Percentiles rank a stretch among this genome's conserved stretches.
These are phyloP conservation scores for Blumeria hordei DNA, from an alignment of 2,329 filamentous ascomycete species.

Conservation along the genomic window DNA sequence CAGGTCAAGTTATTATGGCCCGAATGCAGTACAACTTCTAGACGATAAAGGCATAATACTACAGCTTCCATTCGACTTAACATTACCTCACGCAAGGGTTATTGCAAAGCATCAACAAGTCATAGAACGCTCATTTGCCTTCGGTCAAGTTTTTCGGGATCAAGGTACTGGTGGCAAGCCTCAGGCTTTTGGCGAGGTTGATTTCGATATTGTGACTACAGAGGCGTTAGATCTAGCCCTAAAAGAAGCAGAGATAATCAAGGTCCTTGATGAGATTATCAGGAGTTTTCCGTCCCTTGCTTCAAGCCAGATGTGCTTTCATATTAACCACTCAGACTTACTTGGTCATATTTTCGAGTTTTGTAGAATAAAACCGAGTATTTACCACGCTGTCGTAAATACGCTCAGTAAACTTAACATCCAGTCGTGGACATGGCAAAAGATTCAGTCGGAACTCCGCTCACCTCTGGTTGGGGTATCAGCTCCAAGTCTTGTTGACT, in stretches of 20 bases:
- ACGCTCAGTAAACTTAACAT: conserved; percentile 72
- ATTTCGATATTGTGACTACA: conserved; percentile 85
- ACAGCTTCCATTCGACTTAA: conserved; percentile 85
- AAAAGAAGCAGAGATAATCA: conserved; percentile 83
- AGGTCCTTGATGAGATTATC: conserved; percentile 80
- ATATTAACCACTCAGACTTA: conserved; percentile 71
- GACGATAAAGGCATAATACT: conserved; percentile 69
- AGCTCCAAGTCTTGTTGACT: conserved; percentile 71
- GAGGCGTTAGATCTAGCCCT: conserved; percentile 61
- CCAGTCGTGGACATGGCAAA: conserved; percentile 55
- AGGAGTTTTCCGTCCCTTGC: conserved; percentile 54
- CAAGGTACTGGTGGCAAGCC: conserved; percentile 59
- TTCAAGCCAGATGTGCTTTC: conserved; percentile 57
- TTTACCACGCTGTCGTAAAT: conserved; percentile 53
- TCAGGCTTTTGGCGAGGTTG: conserved; percentile 62
- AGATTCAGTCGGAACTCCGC: conserved; percentile 59
- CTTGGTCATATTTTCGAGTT: conserved; percentile 75
- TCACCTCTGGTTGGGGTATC: conserved; percentile 62
- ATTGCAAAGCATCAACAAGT: conserved; percentile 50
- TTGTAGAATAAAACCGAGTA: conserved; percentile 49
- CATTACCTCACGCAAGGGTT: conserved; percentile 63
- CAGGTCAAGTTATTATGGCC: conserved; percentile 51
- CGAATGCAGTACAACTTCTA: conserved; percentile 54
- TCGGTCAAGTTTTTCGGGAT: conserved; percentile 72
- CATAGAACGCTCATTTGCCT: conserved; percentile 58